Evolutionary conservation across 352 stramenopile genomes (phyloP).

Genomic region (Globisporangium abappressorium): DNA sequence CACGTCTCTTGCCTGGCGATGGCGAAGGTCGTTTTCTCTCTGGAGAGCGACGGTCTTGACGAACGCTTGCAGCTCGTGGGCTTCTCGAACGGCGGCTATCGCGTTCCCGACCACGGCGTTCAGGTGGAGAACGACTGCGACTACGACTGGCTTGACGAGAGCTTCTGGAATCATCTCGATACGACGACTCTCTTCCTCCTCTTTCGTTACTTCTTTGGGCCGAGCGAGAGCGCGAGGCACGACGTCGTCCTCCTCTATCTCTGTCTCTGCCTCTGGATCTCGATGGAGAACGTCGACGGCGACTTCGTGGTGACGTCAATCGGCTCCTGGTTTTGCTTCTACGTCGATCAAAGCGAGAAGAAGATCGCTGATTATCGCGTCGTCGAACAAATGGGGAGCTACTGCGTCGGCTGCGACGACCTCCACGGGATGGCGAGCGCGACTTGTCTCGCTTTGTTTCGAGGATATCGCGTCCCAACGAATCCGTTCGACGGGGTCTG

Average conservation of each 20-base stretch:
- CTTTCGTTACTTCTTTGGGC: not conserved
- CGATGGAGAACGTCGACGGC: slow-evolving; percentile 24
- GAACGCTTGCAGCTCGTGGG: not conserved
- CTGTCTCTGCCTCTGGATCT: slow-evolving; percentile 17
- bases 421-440: not conserved
- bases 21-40: slow-evolving; percentile 1
- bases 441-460: slow-evolving; percentile 4
- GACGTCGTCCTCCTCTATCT: not conserved
- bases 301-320: slow-evolving; percentile 9
- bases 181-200: not conserved
- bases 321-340: slow-evolving; percentile 1
- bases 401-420: slow-evolving; percentile 4
- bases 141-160: not conserved
- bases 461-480: slow-evolving; percentile 21
- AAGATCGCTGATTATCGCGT: not conserved
- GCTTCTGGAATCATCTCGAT: not conserved
- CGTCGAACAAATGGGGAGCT: not conserved
- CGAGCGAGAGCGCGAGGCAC: slow-evolving; percentile 11
- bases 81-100: slow-evolving; percentile 13
- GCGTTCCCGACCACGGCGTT: slow-evolving; percentile 1
- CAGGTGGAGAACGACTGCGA: not conserved
- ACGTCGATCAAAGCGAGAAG: slow-evolving; percentile 3
- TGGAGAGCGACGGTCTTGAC: slow-evolving; percentile 2
- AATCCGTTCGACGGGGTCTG: slow-evolving; percentile 19
- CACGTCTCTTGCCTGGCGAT: not conserved